A percentile compares a stretch with the other conserved stretches of the same genome.
phyloP scores from a whole-genome alignment of 805 yeast species.

The Martiniozyma abietophila region DNA sequence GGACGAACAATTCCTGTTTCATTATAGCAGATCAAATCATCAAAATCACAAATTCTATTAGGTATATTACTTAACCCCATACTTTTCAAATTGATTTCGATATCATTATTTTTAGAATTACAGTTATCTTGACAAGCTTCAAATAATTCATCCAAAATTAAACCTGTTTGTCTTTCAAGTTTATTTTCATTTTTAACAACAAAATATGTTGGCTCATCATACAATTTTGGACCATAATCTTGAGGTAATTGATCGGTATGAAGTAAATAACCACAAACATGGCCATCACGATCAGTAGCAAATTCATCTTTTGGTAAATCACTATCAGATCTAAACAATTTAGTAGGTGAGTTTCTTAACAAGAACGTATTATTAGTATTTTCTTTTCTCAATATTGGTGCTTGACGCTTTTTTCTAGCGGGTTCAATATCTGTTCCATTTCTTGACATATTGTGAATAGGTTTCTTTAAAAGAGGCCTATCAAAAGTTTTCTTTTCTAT shows the following conservation, averaged over 20 bases:
- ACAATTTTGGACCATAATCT: constrained; percentile 23
- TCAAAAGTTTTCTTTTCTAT: constrained; percentile 6
- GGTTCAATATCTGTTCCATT: constrained; percentile 17
- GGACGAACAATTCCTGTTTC: constrained; percentile 28
- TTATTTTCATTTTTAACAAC: constrained; percentile 18
- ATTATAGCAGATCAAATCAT: constrained; percentile 38
- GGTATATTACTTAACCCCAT: constrained; percentile 42
- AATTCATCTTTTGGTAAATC: constrained; percentile 29
- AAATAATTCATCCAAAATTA: constrained; percentile 35
- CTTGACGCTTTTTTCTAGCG: constrained; percentile 17
- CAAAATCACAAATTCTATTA: constrained; percentile 48
- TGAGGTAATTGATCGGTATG: constrained; percentile 23
- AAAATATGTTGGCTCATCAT: constrained; percentile 27
- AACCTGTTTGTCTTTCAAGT: constrained; percentile 28
- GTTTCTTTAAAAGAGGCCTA: constrained; percentile 9
- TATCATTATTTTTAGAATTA: constrained; percentile 22
- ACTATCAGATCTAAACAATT: constrained; percentile 6
- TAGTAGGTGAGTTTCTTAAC: constrained; percentile 2
- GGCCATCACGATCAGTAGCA: constrained; percentile 41
- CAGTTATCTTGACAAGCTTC: constrained; percentile 27
- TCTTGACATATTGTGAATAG: constrained; percentile 13
- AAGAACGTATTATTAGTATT: no score
- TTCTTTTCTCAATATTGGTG: neutral
- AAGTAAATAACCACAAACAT: constrained; percentile 26
- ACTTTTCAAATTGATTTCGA: constrained; percentile 38